Conservation (phyloP, 2,329 filamentous ascomycete genomes). For the Penicillium sp. region DNA sequence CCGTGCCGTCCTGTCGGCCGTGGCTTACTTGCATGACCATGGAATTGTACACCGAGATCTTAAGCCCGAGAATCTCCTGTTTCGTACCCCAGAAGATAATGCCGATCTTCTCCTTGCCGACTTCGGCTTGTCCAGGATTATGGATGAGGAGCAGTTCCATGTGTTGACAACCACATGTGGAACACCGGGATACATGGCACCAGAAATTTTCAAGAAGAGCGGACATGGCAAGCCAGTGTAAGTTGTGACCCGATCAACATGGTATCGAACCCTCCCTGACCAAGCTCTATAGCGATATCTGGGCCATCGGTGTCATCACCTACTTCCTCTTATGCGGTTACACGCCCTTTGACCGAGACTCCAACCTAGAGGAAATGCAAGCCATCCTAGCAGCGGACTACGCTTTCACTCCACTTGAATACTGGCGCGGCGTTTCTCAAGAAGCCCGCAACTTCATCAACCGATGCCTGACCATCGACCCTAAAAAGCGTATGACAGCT, state of each 20-base stretch:
- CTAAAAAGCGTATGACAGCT: conserved; percentile 82
- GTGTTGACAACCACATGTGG: conserved; percentile 97
- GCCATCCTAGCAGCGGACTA: conserved; percentile 97
- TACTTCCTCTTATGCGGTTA: conserved; percentile 98
- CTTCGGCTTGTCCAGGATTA: conserved; percentile 92
- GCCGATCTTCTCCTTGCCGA: conserved; percentile 95
- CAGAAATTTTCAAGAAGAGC: conserved; percentile 98
- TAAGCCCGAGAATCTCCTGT: conserved; percentile 95
- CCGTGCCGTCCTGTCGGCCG: conserved; percentile 91
- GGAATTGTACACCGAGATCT: conserved; percentile 97
- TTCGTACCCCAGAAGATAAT: conserved; percentile 96
- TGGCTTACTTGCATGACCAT: conserved; percentile 97
- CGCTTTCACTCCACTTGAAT: conserved; percentile 88
- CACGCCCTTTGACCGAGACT: conserved; percentile 96
- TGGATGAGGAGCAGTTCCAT: conserved; percentile 99
- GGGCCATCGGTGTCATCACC: conserved; percentile 97
- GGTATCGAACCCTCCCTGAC: not conserved
- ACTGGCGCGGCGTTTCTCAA: conserved; percentile 91
- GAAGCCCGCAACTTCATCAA: conserved; percentile 90
- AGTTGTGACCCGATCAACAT: conserved; percentile 18
- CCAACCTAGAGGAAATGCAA: conserved; percentile 98
- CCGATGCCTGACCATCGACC: conserved; percentile 87
- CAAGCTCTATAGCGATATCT: conserved; percentile 67
- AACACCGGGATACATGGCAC: conserved; percentile 98
- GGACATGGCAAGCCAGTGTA: conserved; percentile 96